Evolutionary conservation across 441 rosid species (phyloP), one percentile per base, ranked within the genome.

Genomic region (Raphanus hybrid): DNA sequence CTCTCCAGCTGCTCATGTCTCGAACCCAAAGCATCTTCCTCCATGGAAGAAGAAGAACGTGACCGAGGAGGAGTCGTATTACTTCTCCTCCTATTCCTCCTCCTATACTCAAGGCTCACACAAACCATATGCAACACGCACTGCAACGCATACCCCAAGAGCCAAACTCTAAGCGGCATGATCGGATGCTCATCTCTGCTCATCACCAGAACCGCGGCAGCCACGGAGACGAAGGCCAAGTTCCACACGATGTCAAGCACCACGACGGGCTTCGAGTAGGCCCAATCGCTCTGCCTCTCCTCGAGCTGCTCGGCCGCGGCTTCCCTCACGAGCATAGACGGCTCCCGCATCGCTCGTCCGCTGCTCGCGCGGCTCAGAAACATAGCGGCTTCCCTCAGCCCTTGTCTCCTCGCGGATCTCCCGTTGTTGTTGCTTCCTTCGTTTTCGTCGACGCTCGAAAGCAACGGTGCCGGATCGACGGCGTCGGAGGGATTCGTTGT

Each of bases 271-370:
- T 90, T 93, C 69, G 99, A 95, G 75, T 93, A 95, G 3, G 99
- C 95, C 98, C 99, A 95, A 78, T 93, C 96, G 82, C 95, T 93
- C 85, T 93, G 99, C 67, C 98, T 89, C 87, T 93, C 98, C 91
- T 95, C 98, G 12, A 95, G 87, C 88, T 93, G 97, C 92, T 95
- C 97, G 58, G 99, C 98, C 0, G 99, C 99, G 5, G 99, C 79
- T 82, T 95, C 97, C 26, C 98, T 88, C 52, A 95, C 99, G 72
- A 90, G 37, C 92, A 95, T 88, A 39, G 99, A 95, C 3, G 99
- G 98, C 87, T 95, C 99, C 15, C 96, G 86, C 94, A 95, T 89
- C 85, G 87, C 80, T 5, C 93, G 87, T 3, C 98, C 90, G 86
- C 96, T 91, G 87, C 99, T 90, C 52, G 96, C 98, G 29, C 92